Evolutionary conservation across 345 rosid genomes (phyloP).

Genomic region (Xanthoceras sorbifolium): DNA sequence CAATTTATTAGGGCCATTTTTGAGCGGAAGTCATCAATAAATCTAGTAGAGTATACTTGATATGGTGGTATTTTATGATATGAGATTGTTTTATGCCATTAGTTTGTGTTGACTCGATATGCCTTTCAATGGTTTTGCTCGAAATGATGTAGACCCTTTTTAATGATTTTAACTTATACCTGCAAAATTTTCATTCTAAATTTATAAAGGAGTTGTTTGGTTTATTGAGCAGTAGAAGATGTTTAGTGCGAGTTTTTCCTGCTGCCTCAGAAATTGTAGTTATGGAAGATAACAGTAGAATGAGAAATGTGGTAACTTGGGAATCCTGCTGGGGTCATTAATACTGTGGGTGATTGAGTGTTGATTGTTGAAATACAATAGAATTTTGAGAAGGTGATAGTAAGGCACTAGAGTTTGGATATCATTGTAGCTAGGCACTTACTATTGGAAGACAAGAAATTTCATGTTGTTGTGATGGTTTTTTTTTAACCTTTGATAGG

Average conservation of each 20-base stretch:
- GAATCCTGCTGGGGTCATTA: not conserved
- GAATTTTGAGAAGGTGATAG: not conserved
- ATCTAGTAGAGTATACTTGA: not conserved
- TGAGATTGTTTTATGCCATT: not conserved
- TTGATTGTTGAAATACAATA: not conserved
- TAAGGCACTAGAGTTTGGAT: not conserved
- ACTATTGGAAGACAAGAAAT: not conserved
- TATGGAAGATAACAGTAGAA: not conserved
- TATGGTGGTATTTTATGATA: not conserved
- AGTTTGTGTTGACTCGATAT: not conserved
- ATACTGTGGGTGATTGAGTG: constrained; percentile 2
- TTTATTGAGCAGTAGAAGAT: not conserved
- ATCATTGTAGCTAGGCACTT: not conserved
- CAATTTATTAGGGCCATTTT: not conserved
- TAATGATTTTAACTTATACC: not conserved
- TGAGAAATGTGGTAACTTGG: not conserved
- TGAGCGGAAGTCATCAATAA: not conserved
- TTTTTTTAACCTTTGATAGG: not conserved
- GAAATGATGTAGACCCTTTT: not conserved
- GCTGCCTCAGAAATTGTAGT: not conserved
- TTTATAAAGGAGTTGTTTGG: not conserved
- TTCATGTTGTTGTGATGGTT: not conserved
- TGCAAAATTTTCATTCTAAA: not conserved
- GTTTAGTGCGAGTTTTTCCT: not conserved
- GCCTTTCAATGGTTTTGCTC: not conserved